These are phyloP conservation scores for Elongisporangium undulatum DNA, from an alignment of 352 stramenopile species.

Conservation along the genomic window DNA sequence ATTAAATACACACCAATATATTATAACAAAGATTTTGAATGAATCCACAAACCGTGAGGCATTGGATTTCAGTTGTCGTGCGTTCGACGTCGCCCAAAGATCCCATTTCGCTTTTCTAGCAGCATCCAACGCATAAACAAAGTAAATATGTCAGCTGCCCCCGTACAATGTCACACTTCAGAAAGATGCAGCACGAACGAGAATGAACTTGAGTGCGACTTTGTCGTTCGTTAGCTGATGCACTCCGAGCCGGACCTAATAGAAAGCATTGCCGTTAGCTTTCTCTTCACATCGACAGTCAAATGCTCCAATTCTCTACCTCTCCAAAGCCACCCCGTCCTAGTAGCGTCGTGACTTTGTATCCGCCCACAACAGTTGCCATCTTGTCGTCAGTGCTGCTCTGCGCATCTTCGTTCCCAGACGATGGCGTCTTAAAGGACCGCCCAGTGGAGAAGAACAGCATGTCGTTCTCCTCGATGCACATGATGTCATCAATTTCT, in stretches of 20 bases:
- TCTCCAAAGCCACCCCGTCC: constrained; percentile 82
- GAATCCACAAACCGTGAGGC: constrained; percentile 40
- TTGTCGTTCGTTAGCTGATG: constrained; percentile 84
- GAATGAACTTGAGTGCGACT: constrained; percentile 86
- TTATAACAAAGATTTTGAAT: neutral
- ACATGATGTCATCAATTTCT: constrained; percentile 89
- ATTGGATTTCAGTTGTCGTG: constrained; percentile 86
- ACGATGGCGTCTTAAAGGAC: constrained; percentile 71
- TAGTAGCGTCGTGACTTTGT: constrained; percentile 76
- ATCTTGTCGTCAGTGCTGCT: constrained; percentile 42
- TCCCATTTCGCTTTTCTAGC: constrained; percentile 83
- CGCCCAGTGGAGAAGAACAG: constrained; percentile 83
- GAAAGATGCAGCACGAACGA: constrained; percentile 18
- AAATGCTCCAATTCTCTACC: constrained; percentile 1
- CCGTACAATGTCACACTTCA: neutral
- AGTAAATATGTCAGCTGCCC: neutral
- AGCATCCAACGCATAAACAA: neutral
- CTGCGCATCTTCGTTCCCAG: constrained; percentile 34
- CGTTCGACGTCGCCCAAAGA: constrained; percentile 84
- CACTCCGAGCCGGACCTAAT: constrained; percentile 46
- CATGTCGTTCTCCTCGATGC: constrained; percentile 89
- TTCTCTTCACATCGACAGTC: neutral
- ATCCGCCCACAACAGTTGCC: constrained; percentile 72
- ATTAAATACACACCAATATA: neutral
- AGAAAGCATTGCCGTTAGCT: neutral